phyloP scores from a whole-genome alignment of 257 asterid genomes.

The Thymus quinquecostatus region DNA sequence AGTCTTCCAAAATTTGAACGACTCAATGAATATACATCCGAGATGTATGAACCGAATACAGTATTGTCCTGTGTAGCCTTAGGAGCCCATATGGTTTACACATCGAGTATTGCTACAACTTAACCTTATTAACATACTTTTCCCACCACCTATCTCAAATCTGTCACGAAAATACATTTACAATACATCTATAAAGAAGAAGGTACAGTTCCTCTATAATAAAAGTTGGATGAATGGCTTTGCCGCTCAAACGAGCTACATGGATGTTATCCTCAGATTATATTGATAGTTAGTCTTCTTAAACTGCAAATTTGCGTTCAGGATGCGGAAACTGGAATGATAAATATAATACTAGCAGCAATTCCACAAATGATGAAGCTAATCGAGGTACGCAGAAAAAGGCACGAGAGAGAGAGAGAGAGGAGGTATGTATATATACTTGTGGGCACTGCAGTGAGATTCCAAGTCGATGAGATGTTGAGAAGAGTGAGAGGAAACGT shows the following conservation, averaged over 20 bases:
- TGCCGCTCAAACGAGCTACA: too few species aligned
- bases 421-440: slow-evolving; percentile 41
- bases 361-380: neutral
- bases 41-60: neutral
- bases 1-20: slow-evolving; percentile 5
- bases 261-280: neutral
- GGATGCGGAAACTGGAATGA: neutral
- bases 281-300: neutral
- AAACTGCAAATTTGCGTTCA: neutral
- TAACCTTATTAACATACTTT: neutral
- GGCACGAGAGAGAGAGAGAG: slow-evolving; percentile 5
- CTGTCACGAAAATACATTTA: neutral
- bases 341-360: neutral
- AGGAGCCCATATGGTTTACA: neutral
- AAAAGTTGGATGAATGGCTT: too few species aligned
- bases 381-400: neutral
- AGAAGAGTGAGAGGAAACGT: slow-evolving; percentile 46
- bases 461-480: slow-evolving; percentile 77
- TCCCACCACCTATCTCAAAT: neutral
- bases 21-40: neutral
- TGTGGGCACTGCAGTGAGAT: slow-evolving; percentile 79
- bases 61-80: neutral
- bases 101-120: too few species aligned
- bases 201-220: too few species aligned
- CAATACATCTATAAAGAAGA: too few species aligned